Percentiles rank a stretch among this genome's conserved stretches.
Evolutionary conservation across 202 grass and related monocot genomes (phyloP).

Genomic region (Setaria viridis): DNA sequence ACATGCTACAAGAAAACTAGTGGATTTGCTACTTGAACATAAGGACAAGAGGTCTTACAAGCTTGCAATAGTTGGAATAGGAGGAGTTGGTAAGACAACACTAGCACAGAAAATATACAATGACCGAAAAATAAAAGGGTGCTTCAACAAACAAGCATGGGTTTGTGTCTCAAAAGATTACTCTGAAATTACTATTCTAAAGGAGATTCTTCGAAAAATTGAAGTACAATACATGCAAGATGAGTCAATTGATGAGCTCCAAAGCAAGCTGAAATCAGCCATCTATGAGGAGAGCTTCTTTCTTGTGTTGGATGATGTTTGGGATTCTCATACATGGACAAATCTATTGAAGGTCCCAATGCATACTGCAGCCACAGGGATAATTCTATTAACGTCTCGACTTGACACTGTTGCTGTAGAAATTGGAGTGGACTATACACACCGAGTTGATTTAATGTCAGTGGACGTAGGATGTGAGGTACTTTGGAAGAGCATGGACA

Average conservation of each 20-base stretch:
- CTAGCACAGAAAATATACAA: conserved; percentile 51
- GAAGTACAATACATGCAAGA: neutral
- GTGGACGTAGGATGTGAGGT: conserved; percentile 48
- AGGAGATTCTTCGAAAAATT: conserved; percentile 21
- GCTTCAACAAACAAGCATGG: conserved; percentile 44
- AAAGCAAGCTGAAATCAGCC: too few relatives aligned
- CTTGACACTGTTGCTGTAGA: neutral
- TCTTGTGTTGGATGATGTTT: conserved; percentile 58
- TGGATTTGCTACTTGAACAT: too few relatives aligned
- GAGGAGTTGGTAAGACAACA: conserved; percentile 60
- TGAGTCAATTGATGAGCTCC: too few relatives aligned
- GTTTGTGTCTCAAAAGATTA: neutral
- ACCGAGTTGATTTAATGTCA: conserved; percentile 40
- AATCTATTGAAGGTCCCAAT: neutral
- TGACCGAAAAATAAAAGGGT: conserved; percentile 25
- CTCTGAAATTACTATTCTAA: neutral
- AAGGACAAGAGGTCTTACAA: too few relatives aligned
- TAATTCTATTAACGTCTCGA: conserved; percentile 48
- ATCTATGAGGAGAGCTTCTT: conserved; percentile 23
- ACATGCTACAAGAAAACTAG: too few relatives aligned
- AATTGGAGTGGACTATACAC: neutral
- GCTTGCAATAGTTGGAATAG: too few relatives aligned
- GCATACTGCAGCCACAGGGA: neutral
- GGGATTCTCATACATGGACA: conserved; percentile 6
- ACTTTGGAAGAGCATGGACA: conserved; percentile 37